A percentile compares a stretch with the other conserved stretches of the same genome.
phyloP scores from a whole-genome alignment of 306 rosid genomes.

The Corylus heterophylla region DNA sequence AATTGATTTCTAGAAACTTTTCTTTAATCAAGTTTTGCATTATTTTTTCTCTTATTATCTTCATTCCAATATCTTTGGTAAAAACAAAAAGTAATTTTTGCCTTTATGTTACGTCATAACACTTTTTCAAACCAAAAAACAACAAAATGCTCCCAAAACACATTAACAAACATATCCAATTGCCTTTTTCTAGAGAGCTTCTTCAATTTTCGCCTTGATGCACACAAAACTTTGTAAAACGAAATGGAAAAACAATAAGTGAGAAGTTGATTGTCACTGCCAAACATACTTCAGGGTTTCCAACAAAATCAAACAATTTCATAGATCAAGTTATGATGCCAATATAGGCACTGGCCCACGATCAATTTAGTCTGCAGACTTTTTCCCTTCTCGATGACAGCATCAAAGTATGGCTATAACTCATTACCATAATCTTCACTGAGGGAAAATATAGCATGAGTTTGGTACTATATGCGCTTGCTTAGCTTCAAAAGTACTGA shows the following conservation, averaged over 20 bases:
- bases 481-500: too few species aligned
- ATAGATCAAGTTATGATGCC: not conserved
- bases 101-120: too few species aligned
- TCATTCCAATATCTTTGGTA: too few species aligned
- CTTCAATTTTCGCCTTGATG: too few species aligned
- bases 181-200: too few species aligned
- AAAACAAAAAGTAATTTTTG: too few species aligned
- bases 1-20: not conserved
- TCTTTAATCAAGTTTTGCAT: not conserved
- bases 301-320: not conserved
- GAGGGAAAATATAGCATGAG: too few species aligned
- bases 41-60: not conserved
- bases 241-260: not conserved
- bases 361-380: not conserved
- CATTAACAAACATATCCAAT: too few species aligned
- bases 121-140: too few species aligned
- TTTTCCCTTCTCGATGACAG: conserved; percentile 2
- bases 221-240: not conserved
- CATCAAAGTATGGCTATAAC: not conserved
- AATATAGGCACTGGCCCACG: not conserved
- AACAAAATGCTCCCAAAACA: too few species aligned
- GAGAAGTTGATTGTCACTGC: not conserved
- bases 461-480: too few species aligned
- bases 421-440: too few species aligned
- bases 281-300: not conserved